Conservation (phyloP, 176 grass and related monocot genomes). For the Eragrostis curvula region DNA sequence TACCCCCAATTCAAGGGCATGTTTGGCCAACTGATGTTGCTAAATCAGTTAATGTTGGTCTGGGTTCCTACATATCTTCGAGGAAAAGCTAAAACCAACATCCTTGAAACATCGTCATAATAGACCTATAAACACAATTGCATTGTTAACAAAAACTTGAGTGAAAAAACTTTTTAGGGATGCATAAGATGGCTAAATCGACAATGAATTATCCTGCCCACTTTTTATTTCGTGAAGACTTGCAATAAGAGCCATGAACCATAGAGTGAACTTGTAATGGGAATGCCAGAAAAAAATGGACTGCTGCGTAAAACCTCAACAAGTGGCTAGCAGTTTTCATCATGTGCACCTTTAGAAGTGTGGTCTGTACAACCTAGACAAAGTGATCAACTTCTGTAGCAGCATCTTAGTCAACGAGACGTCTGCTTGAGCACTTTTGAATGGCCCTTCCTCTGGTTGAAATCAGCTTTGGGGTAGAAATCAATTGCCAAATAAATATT, state of each 20-base stretch:
- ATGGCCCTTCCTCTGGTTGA: neutral
- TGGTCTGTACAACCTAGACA: neutral
- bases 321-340: constrained; percentile 24
- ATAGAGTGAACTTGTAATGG: neutral
- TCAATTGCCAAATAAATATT: neutral
- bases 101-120: neutral
- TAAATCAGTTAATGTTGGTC: neutral
- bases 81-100: neutral
- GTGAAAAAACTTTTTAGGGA: constrained; percentile 23
- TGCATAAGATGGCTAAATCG: neutral
- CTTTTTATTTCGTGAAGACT: neutral
- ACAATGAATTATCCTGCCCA: neutral
- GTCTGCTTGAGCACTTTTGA: neutral
- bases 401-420: neutral
- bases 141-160: neutral
- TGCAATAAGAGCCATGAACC: neutral
- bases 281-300: neutral
- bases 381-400: neutral
- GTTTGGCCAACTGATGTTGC: neutral
- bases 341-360: neutral
- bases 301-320: constrained; percentile 17
- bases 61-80: neutral
- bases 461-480: constrained; percentile 3
- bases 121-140: neutral
- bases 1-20: neutral